Percentiles rank a stretch among this genome's conserved stretches.
phyloP scores from a whole-genome alignment of 2,329 filamentous ascomycete species.

The Penicillium sp. region DNA sequence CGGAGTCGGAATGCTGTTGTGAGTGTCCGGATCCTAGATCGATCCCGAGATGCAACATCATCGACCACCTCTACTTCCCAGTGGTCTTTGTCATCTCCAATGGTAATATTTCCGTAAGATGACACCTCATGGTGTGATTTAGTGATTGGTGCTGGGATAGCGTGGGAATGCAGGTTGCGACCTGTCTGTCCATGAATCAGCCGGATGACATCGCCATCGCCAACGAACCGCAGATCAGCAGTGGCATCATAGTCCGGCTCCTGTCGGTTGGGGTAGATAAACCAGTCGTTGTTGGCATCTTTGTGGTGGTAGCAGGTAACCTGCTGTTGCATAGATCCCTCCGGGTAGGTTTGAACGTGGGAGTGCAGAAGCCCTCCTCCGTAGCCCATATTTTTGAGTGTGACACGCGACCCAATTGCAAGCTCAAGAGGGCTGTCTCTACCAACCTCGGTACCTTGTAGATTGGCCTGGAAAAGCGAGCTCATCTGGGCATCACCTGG shows the following conservation, averaged over 20 bases:
- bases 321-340: constrained; percentile 91
- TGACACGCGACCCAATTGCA: constrained; percentile 82
- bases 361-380: constrained; percentile 94
- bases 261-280: constrained; percentile 89
- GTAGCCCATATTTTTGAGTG: constrained; percentile 99
- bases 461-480: constrained; percentile 96
- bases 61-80: constrained; percentile 90
- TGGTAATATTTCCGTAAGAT: constrained; percentile 88
- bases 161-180: constrained; percentile 93
- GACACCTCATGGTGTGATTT: constrained; percentile 93
- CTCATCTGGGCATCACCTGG: constrained; percentile 99
- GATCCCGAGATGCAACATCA: constrained; percentile 82
- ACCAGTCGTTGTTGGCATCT: constrained; percentile 99
- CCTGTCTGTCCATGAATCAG: constrained; percentile 93
- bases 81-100: constrained; percentile 97
- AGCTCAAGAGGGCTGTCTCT: constrained; percentile 92
- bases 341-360: constrained; percentile 92
- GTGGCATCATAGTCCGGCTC: constrained; percentile 71
- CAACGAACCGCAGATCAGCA: constrained; percentile 69
- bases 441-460: constrained; percentile 88
- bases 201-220: constrained; percentile 74
- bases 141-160: constrained; percentile 80
- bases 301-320: constrained; percentile 99
- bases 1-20: constrained; percentile 89
- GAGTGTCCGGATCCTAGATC: constrained; percentile 80